Evolutionary conservation across 331 rosid species (phyloP), one percentile per base, ranked within the genome.

Genomic region (Saraca asoca): DNA sequence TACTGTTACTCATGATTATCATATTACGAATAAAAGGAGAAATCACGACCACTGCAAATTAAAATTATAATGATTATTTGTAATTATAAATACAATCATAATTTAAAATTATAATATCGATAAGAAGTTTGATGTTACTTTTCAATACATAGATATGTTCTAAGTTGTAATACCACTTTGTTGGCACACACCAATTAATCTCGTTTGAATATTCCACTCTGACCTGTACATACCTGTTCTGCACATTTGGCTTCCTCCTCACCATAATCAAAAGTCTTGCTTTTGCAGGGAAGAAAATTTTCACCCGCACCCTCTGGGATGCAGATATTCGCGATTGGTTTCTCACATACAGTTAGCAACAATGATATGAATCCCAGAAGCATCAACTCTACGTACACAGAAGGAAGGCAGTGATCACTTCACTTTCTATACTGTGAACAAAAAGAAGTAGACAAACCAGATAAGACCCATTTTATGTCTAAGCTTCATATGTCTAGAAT

Each of bases 341-440:
- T 80, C 63, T 80, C 48, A 12, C 60, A 43, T 56, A 75, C 86
- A 5, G 86, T 80, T 66, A 85, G 70, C 44, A 82, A 71, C 81
- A 82, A 56, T 31, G 88, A 83, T 10, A 74, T 31, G 73, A 85
- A 85, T 5, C 91, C 91, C 77, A 85, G 60, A 44, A 85, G 75
- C 78, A 80, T 66, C 81, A 85, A 67, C 46, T 85, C 91, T 85
- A 13, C 52, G 31, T 24, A 62, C 12, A n/a, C 4, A 59, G 44
- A 59, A 15, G 10, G 16, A 2, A 8, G 20, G 4, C 0, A 14
- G 3, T 12, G 37, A 44, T 0, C 46, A 68, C 18, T 31, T 31
- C 7, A 53, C 13, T 29, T 19, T 24, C 31, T 24, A 24, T 39
- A 9, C 24, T 33, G 0, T 52, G 12, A 42, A 52, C 17, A 44